Evolutionary conservation across 371 early-diverging fungal species (phyloP).

Genomic region (Mortierella sp.): DNA sequence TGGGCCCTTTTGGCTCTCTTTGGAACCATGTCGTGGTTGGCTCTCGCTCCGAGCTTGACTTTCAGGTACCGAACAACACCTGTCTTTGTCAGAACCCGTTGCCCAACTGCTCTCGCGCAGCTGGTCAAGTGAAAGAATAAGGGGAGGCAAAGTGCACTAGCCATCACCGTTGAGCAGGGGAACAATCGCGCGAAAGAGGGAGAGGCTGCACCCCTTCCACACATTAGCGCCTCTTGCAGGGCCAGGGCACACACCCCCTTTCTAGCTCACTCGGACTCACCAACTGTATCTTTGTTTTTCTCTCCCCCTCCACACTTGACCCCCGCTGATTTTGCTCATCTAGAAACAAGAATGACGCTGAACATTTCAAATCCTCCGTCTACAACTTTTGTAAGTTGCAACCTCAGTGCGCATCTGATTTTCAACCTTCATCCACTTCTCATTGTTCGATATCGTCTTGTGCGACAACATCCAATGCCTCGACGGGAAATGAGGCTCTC

Average conservation of each 20-base stretch:
- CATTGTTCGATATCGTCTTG: constrained; percentile 1
- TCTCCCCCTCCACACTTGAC: too few relatives aligned
- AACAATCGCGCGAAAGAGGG: too few relatives aligned
- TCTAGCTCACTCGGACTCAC: neutral
- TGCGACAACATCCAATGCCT: neutral
- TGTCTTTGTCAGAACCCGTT: too few relatives aligned
- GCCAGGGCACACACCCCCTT: too few relatives aligned
- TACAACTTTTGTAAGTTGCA: constrained; percentile 44
- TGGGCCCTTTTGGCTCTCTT: constrained; percentile 45
- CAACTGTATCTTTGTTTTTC: constrained; percentile 3
- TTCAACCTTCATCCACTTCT: neutral
- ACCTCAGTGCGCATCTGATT: neutral
- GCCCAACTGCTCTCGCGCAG: too few relatives aligned
- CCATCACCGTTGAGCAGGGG: too few relatives aligned
- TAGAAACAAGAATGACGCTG: constrained; percentile 27
- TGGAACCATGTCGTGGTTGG: constrained; percentile 41
- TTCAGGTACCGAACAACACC: too few relatives aligned
- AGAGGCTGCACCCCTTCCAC: too few relatives aligned
- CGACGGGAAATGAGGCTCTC: constrained; percentile 9
- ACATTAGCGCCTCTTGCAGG: too few relatives aligned
- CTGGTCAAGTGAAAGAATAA: too few relatives aligned
- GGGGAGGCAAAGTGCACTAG: too few relatives aligned
- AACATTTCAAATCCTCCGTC: constrained; percentile 13
- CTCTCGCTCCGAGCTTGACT: constrained; percentile 38
- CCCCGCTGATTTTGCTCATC: neutral